Percentiles rank a stretch among this genome's conserved stretches.
phyloP scores from a whole-genome alignment of 805 yeast species.

The Yarrowia hollandica region DNA sequence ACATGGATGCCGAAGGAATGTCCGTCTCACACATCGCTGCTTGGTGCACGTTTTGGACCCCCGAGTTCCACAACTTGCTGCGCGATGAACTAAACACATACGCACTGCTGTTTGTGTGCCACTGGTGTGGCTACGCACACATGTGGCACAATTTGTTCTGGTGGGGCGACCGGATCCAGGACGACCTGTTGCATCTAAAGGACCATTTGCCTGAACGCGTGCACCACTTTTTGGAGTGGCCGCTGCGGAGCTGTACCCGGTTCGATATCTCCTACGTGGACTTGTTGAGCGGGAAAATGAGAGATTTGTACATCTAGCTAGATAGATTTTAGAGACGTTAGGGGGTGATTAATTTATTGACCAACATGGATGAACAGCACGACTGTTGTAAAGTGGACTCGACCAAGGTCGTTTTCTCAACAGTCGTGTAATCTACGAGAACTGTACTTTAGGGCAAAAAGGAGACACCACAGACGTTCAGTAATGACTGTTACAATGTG shows the following conservation, averaged over 20 bases:
- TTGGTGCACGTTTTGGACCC: constrained; percentile 11
- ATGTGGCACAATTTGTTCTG: background rate
- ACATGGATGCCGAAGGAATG: background rate
- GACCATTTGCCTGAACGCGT: background rate
- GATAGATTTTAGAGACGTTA: too few species aligned
- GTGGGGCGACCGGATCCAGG: constrained; percentile 3
- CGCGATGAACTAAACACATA: background rate
- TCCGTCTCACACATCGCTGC: constrained; percentile 1
- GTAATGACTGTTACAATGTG: too few species aligned
- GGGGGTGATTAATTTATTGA: too few species aligned
- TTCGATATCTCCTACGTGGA: background rate
- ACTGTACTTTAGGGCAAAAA: too few species aligned
- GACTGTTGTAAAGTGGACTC: too few species aligned
- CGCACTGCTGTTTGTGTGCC: background rate
- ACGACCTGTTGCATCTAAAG: background rate
- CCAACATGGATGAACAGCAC: too few species aligned
- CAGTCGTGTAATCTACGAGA: too few species aligned
- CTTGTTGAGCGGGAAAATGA: constrained; percentile 11
- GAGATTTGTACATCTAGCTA: background rate
- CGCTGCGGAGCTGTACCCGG: background rate
- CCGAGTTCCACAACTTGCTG: background rate
- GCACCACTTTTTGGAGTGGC: constrained; percentile 6
- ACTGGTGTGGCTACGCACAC: background rate
- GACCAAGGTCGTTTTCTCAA: too few species aligned
- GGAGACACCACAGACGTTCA: too few species aligned